Evolutionary conservation across 1,284 basidiomycete species (phyloP).

Genomic region (Heterobasidion parviporum): DNA sequence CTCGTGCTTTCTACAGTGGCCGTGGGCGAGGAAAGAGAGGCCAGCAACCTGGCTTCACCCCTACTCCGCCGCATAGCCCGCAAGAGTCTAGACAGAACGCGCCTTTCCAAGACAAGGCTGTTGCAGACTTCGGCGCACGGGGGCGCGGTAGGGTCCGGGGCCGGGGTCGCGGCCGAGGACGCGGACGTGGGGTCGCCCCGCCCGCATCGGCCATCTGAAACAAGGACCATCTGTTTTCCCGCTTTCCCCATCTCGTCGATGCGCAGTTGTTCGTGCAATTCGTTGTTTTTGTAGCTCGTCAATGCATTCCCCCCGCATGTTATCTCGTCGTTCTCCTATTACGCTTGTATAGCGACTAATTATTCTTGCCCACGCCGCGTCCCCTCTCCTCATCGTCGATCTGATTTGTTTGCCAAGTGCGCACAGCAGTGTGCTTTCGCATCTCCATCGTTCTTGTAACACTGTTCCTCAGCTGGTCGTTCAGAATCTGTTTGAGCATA

Average conservation of each 20-base stretch:
- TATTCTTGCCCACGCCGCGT: no score
- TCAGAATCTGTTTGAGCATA: no score
- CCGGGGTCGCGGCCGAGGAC: slow-evolving; percentile 23
- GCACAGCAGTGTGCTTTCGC: no score
- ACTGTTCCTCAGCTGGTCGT: no score
- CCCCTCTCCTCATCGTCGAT: no score
- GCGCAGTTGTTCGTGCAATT: neutral
- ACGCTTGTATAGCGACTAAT: neutral
- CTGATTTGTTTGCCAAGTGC: no score
- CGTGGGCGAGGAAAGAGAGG: neutral
- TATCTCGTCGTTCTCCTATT: neutral
- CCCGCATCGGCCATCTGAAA: neutral
- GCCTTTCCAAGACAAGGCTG: no score
- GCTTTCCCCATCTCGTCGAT: neutral
- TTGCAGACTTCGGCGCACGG: no score
- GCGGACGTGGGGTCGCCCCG: slow-evolving; percentile 22
- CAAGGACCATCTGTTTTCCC: neutral
- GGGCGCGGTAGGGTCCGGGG: neutral
- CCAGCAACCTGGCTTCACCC: neutral
- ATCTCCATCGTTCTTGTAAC: no score
- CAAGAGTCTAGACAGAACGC: neutral
- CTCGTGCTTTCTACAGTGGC: neutral
- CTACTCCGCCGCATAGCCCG: neutral
- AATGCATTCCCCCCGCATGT: neutral
- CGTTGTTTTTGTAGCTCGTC: neutral